phyloP scores from a whole-genome alignment of 768 basidiomycete species.

The Cystoderma amianthinum region DNA sequence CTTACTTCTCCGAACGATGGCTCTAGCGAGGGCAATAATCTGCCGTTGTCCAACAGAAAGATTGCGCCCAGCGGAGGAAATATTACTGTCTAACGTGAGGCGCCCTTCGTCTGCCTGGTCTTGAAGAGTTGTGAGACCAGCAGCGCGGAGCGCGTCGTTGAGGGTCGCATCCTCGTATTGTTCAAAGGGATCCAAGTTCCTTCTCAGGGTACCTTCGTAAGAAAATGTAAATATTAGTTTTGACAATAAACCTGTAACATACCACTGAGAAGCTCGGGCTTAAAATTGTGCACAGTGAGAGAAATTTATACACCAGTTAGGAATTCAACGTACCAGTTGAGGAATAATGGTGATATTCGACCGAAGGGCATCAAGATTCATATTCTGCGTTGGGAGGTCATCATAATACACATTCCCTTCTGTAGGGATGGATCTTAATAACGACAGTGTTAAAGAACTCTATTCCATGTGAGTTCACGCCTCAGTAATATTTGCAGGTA shows the following conservation, averaged over 20 bases:
- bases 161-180: conserved; percentile 37
- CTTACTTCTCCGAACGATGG: conserved; percentile 46
- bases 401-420: conserved; percentile 47
- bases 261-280: conserved; percentile 36
- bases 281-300: neutral
- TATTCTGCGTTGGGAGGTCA: conserved; percentile 30
- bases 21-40: conserved; percentile 53
- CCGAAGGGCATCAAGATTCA: conserved; percentile 48
- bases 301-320: neutral
- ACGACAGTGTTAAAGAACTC: conserved; percentile 46
- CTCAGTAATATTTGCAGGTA: neutral
- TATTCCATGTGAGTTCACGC: conserved; percentile 5
- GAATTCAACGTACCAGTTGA: conserved; percentile 22
- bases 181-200: conserved; percentile 53
- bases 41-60: conserved; percentile 69
- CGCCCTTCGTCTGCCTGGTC: conserved; percentile 36
- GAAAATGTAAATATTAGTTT: neutral
- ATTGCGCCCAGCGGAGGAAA: conserved; percentile 49
- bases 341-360: conserved; percentile 51
- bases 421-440: conserved; percentile 48
- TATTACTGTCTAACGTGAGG: conserved; percentile 33
- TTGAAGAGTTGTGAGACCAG: conserved; percentile 23
- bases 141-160: conserved; percentile 23
- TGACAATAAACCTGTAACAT: neutral
- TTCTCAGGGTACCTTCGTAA: conserved; percentile 29